These are phyloP conservation scores for Paraleonurus japonicus DNA, from an alignment of 257 asterid genomes.

Conservation along the genomic window DNA sequence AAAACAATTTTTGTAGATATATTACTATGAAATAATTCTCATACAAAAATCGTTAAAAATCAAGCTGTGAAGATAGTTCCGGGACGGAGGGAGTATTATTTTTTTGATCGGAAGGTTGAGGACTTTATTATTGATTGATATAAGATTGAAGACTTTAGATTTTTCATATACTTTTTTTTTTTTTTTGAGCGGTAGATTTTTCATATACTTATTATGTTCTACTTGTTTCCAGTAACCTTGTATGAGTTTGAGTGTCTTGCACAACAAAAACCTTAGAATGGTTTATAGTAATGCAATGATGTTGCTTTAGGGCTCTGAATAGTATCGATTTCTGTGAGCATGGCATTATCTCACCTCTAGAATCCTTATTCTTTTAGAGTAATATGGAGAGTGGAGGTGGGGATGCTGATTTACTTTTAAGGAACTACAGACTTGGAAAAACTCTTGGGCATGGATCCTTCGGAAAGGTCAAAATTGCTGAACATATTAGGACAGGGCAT, in stretches of 20 bases:
- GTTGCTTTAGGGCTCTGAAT: background rate
- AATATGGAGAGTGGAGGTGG: conserved; percentile 64
- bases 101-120: no score
- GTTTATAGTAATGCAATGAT: background rate
- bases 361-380: conserved; percentile 27
- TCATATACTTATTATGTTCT: background rate
- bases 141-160: background rate
- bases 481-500: conserved; percentile 78
- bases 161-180: no score
- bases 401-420: conserved; percentile 41
- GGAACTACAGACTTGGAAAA: conserved; percentile 86
- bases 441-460: conserved; percentile 96
- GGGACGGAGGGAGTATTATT: no score
- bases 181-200: no score
- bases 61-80: no score
- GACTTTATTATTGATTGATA: conserved; percentile 6
- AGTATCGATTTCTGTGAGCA: conserved; percentile 9
- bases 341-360: background rate
- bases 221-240: background rate
- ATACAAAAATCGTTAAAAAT: no score
- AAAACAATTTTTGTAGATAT: no score
- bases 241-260: background rate
- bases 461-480: conserved; percentile 96
- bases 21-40: no score
- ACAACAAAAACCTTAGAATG: background rate